These are phyloP conservation scores for Globisporangium sylvaticum DNA, from an alignment of 352 stramenopile genomes.

Conservation along the genomic window DNA sequence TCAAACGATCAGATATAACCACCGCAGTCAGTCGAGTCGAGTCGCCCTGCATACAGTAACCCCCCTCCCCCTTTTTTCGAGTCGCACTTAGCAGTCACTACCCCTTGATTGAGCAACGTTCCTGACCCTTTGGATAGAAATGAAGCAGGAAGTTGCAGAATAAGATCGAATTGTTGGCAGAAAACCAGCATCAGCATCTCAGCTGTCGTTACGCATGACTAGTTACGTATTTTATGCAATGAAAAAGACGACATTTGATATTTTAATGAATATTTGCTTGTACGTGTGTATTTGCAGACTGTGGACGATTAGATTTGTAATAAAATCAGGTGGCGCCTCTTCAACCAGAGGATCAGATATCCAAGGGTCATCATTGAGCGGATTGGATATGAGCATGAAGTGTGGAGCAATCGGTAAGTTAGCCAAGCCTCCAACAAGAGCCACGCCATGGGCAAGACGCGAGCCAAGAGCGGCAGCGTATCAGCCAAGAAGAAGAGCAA, in stretches of 20 bases:
- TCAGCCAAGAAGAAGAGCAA: not conserved
- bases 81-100: not conserved
- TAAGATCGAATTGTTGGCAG: not conserved
- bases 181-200: not conserved
- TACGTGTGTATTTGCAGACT: not conserved
- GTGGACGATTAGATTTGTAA: not conserved
- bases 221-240: not conserved
- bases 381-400: not conserved
- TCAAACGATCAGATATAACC: not conserved
- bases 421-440: too few species aligned
- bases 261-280: not conserved
- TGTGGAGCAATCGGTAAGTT: not conserved
- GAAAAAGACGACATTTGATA: not conserved
- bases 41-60: not conserved
- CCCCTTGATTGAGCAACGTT: not conserved
- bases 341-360: conserved; percentile 1
- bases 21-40: not conserved
- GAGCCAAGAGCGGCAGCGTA: not conserved
- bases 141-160: not conserved
- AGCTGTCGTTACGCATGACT: not conserved
- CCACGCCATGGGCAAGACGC: not conserved
- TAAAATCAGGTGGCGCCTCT: not conserved
- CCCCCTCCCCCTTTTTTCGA: not conserved
- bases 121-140: not conserved
- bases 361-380: not conserved